These are phyloP conservation scores for Arthrocladium fulminans DNA, from an alignment of 2,329 filamentous ascomycete species.

Conservation along the genomic window DNA sequence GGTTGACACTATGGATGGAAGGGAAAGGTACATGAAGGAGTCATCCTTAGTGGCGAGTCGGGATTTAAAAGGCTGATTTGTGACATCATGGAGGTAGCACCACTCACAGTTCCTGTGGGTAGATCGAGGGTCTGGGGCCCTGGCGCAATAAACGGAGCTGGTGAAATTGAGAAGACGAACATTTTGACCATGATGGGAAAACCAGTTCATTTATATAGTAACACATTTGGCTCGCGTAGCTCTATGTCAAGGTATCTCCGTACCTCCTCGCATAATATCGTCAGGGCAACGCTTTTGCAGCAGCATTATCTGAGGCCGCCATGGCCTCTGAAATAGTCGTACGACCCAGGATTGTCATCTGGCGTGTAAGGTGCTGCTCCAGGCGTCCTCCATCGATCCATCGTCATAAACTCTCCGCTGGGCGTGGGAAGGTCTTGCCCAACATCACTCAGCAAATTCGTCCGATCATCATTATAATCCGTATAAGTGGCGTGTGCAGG, in stretches of 20 bases:
- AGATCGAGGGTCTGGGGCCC: too few relatives aligned
- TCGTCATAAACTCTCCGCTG: slow-evolving; percentile 21
- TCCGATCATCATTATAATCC: slow-evolving; percentile 18
- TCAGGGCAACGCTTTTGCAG: background rate
- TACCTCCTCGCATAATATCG: background rate
- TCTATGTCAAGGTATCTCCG: background rate
- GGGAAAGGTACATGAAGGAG: background rate
- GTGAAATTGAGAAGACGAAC: background rate
- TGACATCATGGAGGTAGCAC: too few relatives aligned
- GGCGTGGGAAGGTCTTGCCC: slow-evolving; percentile 15
- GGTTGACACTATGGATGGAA: background rate
- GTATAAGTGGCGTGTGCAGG: slow-evolving; percentile 12
- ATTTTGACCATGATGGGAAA: background rate
- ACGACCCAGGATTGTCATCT: slow-evolving; percentile 1
- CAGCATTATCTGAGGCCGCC: slow-evolving; percentile 29
- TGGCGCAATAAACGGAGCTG: too few relatives aligned
- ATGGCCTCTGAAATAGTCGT: slow-evolving; percentile 11
- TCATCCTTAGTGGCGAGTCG: too few relatives aligned
- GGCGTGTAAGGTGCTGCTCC: slow-evolving; percentile 3
- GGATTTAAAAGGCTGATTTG: too few relatives aligned
- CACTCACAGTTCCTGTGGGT: too few relatives aligned
- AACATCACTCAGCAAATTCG: slow-evolving; percentile 15
- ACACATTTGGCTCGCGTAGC: background rate
- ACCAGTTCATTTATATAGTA: background rate
- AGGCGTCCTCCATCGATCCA: slow-evolving; percentile 16